Conservation (phyloP, 108 stramenopile species). For the Cylindrotheca closterium region DNA sequence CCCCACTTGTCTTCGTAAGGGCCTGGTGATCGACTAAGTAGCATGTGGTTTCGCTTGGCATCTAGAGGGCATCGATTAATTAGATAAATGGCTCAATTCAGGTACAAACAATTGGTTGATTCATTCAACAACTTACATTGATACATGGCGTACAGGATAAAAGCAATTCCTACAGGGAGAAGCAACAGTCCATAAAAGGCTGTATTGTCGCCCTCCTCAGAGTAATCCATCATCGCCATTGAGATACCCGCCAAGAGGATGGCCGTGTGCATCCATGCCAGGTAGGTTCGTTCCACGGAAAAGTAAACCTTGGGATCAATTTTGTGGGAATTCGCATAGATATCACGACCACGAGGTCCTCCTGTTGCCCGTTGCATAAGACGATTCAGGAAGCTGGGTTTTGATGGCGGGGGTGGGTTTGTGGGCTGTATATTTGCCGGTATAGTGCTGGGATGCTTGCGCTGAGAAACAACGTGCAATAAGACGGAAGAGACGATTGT, state of each 20-base stretch:
- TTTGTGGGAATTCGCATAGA: conserved; percentile 59
- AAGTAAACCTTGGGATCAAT: conserved; percentile 89
- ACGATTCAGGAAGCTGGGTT: too few species aligned
- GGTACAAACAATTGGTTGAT: neutral
- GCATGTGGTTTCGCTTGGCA: conserved; percentile 74
- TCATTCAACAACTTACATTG: conserved; percentile 55
- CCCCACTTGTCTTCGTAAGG: conserved; percentile 89
- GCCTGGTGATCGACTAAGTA: conserved; percentile 81
- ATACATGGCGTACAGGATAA: conserved; percentile 85
- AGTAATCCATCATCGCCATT: conserved; percentile 79
- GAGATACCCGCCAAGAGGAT: conserved; percentile 80
- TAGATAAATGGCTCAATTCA: neutral
- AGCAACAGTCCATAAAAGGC: conserved; percentile 83
- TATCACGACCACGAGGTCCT: conserved; percentile 13
- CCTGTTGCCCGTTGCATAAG: too few species aligned
- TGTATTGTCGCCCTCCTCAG: conserved; percentile 12
- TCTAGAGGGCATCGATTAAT: conserved; percentile 36
- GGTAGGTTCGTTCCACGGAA: conserved; percentile 93
- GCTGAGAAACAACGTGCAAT: too few species aligned
- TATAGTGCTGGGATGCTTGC: too few species aligned
- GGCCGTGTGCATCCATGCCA: conserved; percentile 89
- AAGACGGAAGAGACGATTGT: too few species aligned
- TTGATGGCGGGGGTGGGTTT: too few species aligned
- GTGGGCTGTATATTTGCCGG: too few species aligned
- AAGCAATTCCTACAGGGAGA: conserved; percentile 84